These are phyloP conservation scores for Pachysandra terminalis DNA, from an alignment of 164 flowering plant genomes.

Conservation along the genomic window DNA sequence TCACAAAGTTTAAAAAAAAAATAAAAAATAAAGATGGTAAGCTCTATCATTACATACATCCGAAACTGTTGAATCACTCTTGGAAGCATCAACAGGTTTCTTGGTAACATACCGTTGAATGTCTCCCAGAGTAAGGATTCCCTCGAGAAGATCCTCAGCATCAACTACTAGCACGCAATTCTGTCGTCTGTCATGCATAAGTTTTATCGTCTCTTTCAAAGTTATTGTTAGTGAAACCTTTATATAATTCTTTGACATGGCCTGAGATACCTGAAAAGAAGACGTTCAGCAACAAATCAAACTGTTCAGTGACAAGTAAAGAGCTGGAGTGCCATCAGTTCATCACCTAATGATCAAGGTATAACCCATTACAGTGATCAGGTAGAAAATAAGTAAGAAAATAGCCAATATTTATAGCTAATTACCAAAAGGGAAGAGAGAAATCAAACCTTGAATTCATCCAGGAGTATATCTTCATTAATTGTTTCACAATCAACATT, in stretches of 20 bases:
- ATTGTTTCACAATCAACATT: constrained; percentile 32
- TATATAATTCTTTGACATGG: constrained; percentile 68
- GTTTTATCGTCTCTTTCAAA: constrained; percentile 58
- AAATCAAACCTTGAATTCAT: constrained; percentile 65
- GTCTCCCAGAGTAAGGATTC: constrained; percentile 84
- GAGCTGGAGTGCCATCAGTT: not conserved
- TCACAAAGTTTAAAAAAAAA: not conserved
- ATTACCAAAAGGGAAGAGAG: not conserved
- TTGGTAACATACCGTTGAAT: constrained; percentile 50
- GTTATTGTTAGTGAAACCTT: constrained; percentile 45
- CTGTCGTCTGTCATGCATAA: constrained; percentile 61
- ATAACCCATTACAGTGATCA: not conserved
- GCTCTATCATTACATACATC: constrained; percentile 51
- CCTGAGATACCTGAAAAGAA: constrained; percentile 69
- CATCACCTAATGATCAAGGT: not conserved
- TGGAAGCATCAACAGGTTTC: constrained; percentile 35
- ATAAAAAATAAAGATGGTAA: not conserved
- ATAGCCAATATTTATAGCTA: not conserved
- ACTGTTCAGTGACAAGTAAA: not conserved
- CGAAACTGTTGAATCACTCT: constrained; percentile 32
- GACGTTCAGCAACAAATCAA: constrained; percentile 2
- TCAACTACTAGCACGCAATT: constrained; percentile 73
- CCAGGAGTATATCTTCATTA: constrained; percentile 59
- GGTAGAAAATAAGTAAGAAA: not conserved
- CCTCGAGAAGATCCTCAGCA: constrained; percentile 73